Base-by-base conservation (phyloP, 2,329 filamentous ascomycete species). In the Cadophora luteo-olivacea region DNA sequence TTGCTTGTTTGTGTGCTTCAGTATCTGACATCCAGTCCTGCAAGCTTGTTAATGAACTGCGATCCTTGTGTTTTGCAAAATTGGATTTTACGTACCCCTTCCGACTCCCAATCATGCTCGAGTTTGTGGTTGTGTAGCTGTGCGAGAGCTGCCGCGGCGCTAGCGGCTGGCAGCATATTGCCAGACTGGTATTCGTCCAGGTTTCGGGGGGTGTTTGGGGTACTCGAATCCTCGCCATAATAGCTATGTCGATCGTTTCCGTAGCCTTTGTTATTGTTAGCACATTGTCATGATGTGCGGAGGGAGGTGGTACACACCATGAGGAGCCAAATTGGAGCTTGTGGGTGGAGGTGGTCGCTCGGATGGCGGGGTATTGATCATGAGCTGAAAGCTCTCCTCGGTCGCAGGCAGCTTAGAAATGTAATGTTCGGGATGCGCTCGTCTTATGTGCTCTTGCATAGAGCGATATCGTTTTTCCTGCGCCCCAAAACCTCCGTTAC, bases 401-500 rank as follows among this genome's bases (percentile, higher is more conserved):
- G 95, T 99, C 61, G 96, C 96, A 74, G 96, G 95, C 76, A 98
- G 91, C 87, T 98, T 97, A 61, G 96, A 91, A 76, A 99, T 97
- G 83, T 98, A 98, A 81, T 97, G 92, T 80, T 97, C 94, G 70
- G 95, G 95, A 80, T 99, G 96, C 74, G 96, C 95, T 81, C 96
- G 91, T 77, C 96, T 93, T 78, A 99, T 98, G 79, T 99, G 96
- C 87, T 99, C 96, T 83, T 98, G 96, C 93, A 99, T 98, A 72
- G 95, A 98, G 81, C 96, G 94, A 84, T 94, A 99, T 75, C 93
- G 89, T 82, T 97, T 97, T 84, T 97, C 93, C 93, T 97, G 82
- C 80, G 68, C 69, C 75, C 72, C 66, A 72, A 72, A 72, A 69
- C 74, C 73, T 69, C 68, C 74, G 75, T 77, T 78, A 77, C 76